phyloP scores from a whole-genome alignment of 2,329 filamentous ascomycete genomes.

The Aspergillus eucalypticola region DNA sequence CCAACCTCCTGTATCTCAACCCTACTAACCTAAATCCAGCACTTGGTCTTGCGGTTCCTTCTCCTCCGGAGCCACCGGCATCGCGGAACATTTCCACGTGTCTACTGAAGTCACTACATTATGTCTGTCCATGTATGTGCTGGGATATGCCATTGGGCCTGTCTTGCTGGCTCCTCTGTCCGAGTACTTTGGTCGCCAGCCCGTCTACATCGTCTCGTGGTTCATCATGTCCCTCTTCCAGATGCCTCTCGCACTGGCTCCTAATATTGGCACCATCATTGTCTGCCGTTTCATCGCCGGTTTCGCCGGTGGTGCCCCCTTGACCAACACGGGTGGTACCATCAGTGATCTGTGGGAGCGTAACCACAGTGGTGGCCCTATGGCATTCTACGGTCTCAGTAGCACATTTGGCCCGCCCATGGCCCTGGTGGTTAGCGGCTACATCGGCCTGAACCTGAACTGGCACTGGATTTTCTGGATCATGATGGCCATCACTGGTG shows the following conservation, averaged over 20 bases:
- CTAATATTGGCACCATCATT: conserved; percentile 32
- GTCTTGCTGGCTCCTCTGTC: conserved; percentile 36
- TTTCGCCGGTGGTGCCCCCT: conserved; percentile 33
- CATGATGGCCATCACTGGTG: conserved; percentile 56
- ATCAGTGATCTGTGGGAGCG: conserved; percentile 36
- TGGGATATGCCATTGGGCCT: conserved; percentile 32
- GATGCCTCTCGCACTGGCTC: conserved; percentile 28
- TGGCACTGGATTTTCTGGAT: conserved; percentile 61
- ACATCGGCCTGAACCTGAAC: conserved; percentile 27
- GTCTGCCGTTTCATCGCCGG: conserved; percentile 33
- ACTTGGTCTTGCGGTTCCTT: conserved; percentile 31
- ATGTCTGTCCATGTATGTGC: conserved; percentile 34
- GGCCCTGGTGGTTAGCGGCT: conserved; percentile 37
- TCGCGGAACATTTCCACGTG: conserved; percentile 30
- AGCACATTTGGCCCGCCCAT: conserved; percentile 39
- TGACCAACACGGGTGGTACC: conserved; percentile 36
- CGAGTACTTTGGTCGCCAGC: conserved; percentile 39
- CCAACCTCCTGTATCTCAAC: background rate
- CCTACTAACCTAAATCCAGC: conserved; percentile 11
- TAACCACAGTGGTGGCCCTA: conserved; percentile 32
- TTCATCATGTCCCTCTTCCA: conserved; percentile 34
- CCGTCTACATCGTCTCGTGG: conserved; percentile 36
- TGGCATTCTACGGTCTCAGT: conserved; percentile 39
- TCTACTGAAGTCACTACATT: conserved; percentile 34
- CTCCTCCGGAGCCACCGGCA: conserved; percentile 29